Base-by-base conservation (phyloP, 495 filamentous ascomycete species). In the Xylaria flabelliformis region DNA sequence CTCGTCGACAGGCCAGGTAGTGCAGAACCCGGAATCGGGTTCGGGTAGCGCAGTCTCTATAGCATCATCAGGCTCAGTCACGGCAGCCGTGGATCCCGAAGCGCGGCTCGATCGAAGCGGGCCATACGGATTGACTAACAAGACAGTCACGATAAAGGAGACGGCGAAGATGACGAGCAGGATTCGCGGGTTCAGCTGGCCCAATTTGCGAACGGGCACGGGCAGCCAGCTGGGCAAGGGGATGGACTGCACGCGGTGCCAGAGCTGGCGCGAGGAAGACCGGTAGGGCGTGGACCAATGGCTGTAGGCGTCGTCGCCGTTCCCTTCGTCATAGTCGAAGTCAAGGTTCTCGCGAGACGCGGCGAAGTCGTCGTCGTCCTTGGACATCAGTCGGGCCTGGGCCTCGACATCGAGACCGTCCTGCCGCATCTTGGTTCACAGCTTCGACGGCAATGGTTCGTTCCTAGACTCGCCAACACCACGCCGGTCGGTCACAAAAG, bases 381-480 rank as follows among this genome's bases (percentile, higher is more conserved):
- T 76, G 55, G 69, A 67, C 19, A 74, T 65, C 48, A 76, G 50
- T 42, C 73, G 73, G 21, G 75, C 75, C 13, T 72, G 42, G 24
- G 75, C 77, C 67, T 79, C 77, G 72, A 79, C 62, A 56, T 77
- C 77, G 46, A 71, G 67, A 36, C 74, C 72, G 36, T 71, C 32
- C 50, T 73, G 76, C 64, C 64, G 74, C 76, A 76, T 77, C 64
- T 53, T 72, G 50, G n/a, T 44, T 2, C 58, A 61, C 32, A 19
- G 93, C 93, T 76, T 77, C 34, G 19, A 42, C 17, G 8, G 8
- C 58, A 4, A 41, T 39, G 59, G 59, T 39, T 2, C 2, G 26
- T 39, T 39, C 59, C 29, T 55, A 48, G 32, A n/a, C 64, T 48
- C 44, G 44, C 46, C 64, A 39, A n/a, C 17, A 9, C 29, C 39